Base-by-base conservation (phyloP, 257 asterid species). In the Linderniella brevidens region DNA sequence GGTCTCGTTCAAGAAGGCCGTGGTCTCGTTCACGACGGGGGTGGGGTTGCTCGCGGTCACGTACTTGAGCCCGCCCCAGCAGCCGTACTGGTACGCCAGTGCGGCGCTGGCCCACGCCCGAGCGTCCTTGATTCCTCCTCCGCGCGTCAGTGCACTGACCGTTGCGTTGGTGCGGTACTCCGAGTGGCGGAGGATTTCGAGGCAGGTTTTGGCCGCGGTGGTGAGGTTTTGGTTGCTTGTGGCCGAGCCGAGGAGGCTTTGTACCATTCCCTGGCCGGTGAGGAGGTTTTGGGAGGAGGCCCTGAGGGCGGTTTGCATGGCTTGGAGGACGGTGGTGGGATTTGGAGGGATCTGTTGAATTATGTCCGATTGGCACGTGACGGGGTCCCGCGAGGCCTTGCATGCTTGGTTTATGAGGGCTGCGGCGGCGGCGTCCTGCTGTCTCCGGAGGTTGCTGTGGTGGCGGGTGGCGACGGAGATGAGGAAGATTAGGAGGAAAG, bases 81-180 rank as follows among this genome's bases (percentile, higher is more conserved):
- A 69, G 49, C 68, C 79, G 68, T 74, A 75, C 15, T 74, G 77
- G 49, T 71, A 69, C 8, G 54, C 81, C 39, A 72, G 4, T 8
- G 63, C 70, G 8, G 79, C 73, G 59, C 87, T 71, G 73, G 74
- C 52, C 93, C 87, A 80, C 5, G 93, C 93, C 9, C 93, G 81
- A 8, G 75, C 75, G 68, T 77, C 79, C 68, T 77, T 80, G 13
- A 37, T 71, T 5, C 44, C 62, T 17, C 25, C 59, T 11, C 57
- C 44, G 25, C 53, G 46, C 3, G 46, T 52, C 25, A 63, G n/a
- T n/a, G n/a, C n/a, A n/a, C n/a, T n/a, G n/a, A n/a, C n/a, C n/a
- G n/a, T n/a, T n/a, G n/a, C n/a, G n/a, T n/a, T n/a, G n/a, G n/a
- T 35, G 19, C 92, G 57, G 37, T 64, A 51, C 1, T 54, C 72